Base-by-base conservation (phyloP, 2,329 filamentous ascomycete genomes). In the Pseudocercospora vitis region DNA sequence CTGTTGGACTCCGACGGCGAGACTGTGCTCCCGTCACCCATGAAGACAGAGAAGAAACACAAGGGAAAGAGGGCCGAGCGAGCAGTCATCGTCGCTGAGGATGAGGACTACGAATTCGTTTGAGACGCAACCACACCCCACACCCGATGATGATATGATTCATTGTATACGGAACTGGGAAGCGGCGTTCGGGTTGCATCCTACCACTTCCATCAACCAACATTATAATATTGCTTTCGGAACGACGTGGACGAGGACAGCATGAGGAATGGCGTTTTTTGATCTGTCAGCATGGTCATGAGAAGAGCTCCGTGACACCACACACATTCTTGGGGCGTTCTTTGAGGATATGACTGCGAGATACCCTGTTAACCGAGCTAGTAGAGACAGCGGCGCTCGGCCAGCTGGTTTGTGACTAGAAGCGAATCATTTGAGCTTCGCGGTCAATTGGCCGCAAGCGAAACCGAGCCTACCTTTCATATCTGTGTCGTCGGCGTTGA, bases 1-100 rank as follows among this genome's bases (percentile, higher is more conserved):
- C 75, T 74, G 62, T 78, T 73, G 60, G 76, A 76, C 48, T 59
- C 65, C 12, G 65, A 69, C 12, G 70, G 70, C 14, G 65, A 71
- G 56, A 59, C 59, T 28, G 59, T 70, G 11, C 61, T 57, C 7
- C 53, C 63, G 21, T 52, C 62, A 7, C 63, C 66, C 16, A 45
- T 45, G 42, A 45, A 45, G 24, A 7, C 21, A 16, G 65, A 66
- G 16, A 73, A 70, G 60, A 67, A 63, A 58, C 61, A 59, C 51
- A 70, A 68, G 64, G 62, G 55, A 52, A 71, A 68, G 65, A 54
- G 54, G 35, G 70, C 69, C 4, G 69, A 67, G 58, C 62, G 51
- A 8, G 53, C 57, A 18, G 58, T 58, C 14, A 42, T 49, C 14
- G 57, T 68, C 24, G 65, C 57, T 12, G 61, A 59, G 19, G 64